Base-by-base conservation (phyloP, 2,329 filamentous ascomycete species). In the Pseudocercospora pini-densiflorae region DNA sequence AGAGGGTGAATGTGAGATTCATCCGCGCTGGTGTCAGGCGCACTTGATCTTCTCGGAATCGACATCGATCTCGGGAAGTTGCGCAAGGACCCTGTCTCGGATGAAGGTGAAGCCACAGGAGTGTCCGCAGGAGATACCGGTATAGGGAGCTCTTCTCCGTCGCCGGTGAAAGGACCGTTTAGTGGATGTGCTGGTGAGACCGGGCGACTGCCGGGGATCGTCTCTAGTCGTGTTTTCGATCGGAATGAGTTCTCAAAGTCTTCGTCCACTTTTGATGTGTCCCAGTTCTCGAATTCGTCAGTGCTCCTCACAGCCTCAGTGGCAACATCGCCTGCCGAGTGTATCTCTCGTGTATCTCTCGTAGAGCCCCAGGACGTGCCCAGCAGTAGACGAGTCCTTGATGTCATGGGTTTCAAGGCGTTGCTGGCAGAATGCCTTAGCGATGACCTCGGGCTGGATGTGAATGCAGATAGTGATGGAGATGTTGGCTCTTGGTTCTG, bases 1-100 rank as follows among this genome's bases (percentile, higher is more conserved):
- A 94, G 84, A 8, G 91, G 91, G 76, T 94, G 91, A 54, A 93
- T 93, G 74, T 93, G 88, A 3, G 88, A 83, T 76, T 93, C 90
- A 72, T 84, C 84, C 5, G 36, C 2, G 29, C 54, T 68, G 40
- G 59, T 63, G 59, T 63, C 64, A 14, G 59, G 62, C n/a, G 63
- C 66, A 64, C 63, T 71, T 23, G 59, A 59, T 54, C 65, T 62
- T 47, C 64, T 61, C n/a, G 54, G 54, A 16, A 58, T 40, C 31
- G 45, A 58, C 53, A 49, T 63, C 2, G 64, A 54, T 23, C 59
- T 61, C 14, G 64, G 59, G 12, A 68, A 36, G 51, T 59, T 63
- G 33, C 65, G 65, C 21, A 67, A 29, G 23, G 68, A 68, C 40
- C 43, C 47, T 23, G 63, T 65, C 27, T 71, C 68, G 19, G 63